Percentiles rank a stretch among this genome's conserved stretches.
Evolutionary conservation across 768 basidiomycete species (phyloP).

Genomic region (Lentinula detonsa): DNA sequence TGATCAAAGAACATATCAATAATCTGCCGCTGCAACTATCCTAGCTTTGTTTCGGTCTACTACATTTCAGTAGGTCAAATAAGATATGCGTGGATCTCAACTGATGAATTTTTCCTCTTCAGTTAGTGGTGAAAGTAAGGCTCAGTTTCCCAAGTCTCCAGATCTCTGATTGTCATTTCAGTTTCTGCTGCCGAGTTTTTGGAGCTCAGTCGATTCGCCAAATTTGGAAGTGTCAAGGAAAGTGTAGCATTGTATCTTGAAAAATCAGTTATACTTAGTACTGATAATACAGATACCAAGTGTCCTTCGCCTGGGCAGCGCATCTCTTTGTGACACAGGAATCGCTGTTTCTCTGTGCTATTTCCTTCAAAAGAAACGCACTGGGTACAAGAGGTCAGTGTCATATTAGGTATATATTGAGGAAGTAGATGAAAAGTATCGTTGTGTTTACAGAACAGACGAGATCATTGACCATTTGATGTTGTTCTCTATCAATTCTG

Average conservation of each 20-base stretch:
- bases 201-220: conserved; percentile 17
- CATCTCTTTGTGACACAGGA: conserved; percentile 25
- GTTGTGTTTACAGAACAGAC: conserved; percentile 17
- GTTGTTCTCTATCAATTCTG: conserved; percentile 25
- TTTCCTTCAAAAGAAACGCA: conserved; percentile 25
- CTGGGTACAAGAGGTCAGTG: conserved; percentile 23
- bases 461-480: conserved; percentile 28
- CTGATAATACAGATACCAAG: conserved; percentile 18
- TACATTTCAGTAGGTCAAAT: conserved; percentile 21
- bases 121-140: conserved; percentile 25
- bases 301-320: conserved; percentile 22
- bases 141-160: background rate
- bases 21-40: background rate
- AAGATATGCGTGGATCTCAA: too few relatives aligned
- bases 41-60: conserved; percentile 19
- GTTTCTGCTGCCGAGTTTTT: conserved; percentile 23
- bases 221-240: conserved; percentile 21
- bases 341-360: conserved; percentile 24
- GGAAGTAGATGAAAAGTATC: background rate
- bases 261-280: background rate
- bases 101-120: background rate
- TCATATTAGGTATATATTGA: background rate
- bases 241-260: background rate
- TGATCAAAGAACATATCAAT: background rate
- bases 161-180: background rate